Evolutionary conservation across 805 yeast species (phyloP).

Genomic region (Candida jianshihensis): DNA sequence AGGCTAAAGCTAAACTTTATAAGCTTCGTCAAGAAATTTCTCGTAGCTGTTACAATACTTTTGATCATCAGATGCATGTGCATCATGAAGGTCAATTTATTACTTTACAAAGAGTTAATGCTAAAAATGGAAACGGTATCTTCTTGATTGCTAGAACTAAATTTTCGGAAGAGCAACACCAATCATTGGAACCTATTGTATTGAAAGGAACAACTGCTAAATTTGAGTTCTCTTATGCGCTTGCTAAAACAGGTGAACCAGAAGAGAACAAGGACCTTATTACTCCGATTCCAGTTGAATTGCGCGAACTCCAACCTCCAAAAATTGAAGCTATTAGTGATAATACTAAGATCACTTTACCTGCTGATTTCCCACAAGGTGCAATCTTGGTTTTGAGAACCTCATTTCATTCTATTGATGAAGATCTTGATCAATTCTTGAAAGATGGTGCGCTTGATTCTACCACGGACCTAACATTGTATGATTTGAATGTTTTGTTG

Average conservation of each 20-base stretch:
- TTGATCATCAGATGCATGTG: constrained; percentile 85
- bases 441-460: constrained; percentile 75
- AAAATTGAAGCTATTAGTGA: constrained; percentile 34
- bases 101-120: constrained; percentile 81
- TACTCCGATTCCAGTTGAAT: constrained; percentile 59
- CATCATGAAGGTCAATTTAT: constrained; percentile 92
- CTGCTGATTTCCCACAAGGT: constrained; percentile 75
- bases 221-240: constrained; percentile 50
- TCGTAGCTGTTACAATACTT: constrained; percentile 33
- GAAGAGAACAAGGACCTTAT: constrained; percentile 34
- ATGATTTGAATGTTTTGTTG: constrained; percentile 68
- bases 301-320: constrained; percentile 48
- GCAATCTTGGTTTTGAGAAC: constrained; percentile 83
- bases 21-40: constrained; percentile 53
- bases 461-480: constrained; percentile 48
- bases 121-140: constrained; percentile 82
- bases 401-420: constrained; percentile 56
- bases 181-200: constrained; percentile 48
- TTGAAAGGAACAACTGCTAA: constrained; percentile 55
- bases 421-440: constrained; percentile 56
- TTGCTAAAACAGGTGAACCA: constrained; percentile 46
- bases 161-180: constrained; percentile 43
- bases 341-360: constrained; percentile 49
- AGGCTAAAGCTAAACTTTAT: constrained; percentile 57
- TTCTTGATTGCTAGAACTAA: constrained; percentile 83